Evolutionary conservation across 2,329 filamentous ascomycete genomes (phyloP), one percentile per base, ranked within the genome.

Genomic region (Fusarium sp.): DNA sequence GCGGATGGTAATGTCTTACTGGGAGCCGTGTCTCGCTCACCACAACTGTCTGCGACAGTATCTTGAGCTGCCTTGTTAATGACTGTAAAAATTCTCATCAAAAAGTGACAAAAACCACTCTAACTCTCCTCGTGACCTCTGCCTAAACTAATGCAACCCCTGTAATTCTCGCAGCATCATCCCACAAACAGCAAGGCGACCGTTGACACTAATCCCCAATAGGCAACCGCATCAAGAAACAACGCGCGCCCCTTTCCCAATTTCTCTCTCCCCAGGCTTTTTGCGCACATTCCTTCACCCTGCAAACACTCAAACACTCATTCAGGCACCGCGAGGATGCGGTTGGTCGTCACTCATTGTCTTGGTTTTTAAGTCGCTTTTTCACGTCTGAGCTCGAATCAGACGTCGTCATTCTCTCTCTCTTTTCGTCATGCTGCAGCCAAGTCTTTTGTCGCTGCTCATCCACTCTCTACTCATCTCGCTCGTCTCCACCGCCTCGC

Each of bases 251-350:
- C 71, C 71, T 74, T 25, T 22, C 59, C 18, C 25, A 14, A 60
- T 25, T 66, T 65, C 63, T 58, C 59, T 29, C 22, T 33, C 31
- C 42, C 20, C 42, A 42, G 36, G 40, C 58, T 58, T 35, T 52
- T 54, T 31, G 27, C 42, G 69, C 58, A 22, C 36, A 40, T 29
- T 47, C 29, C 61, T 38, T 22, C 40, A 45, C 40, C 40, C 40
- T 45, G 40, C 40, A 45, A 45, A 45, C 40, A 42, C 33, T 65
- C 64, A 68, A 70, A 70, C 70, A 45, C 52, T 31, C 36, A 69
- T 52, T 58, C 54, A 45, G 58, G 25, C 47, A 57, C 63, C 73
- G 67, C 75, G 77, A 76, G 50, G 42, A 78, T 78, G 76, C 68
- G 66, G 45, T 47, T 65, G 47, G 65, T 70, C 76, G 63, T 73